Conservation (phyloP, 1,284 basidiomycete species). For the Trichosporon asahii region DNA sequence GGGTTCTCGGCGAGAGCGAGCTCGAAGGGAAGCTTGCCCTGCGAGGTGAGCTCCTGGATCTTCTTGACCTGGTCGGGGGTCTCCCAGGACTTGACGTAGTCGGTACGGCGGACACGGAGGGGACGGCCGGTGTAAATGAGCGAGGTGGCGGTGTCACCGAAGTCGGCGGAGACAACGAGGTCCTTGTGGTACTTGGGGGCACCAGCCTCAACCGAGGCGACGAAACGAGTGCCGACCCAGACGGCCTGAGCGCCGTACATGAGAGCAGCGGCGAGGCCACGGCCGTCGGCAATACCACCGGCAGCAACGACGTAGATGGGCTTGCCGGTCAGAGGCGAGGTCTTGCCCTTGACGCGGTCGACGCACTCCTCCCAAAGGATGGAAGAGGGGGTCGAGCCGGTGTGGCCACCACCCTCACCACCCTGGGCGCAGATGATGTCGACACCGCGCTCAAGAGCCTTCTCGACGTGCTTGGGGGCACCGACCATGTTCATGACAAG, state of each 20-base stretch:
- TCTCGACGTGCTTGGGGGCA: slow-evolving; percentile 76
- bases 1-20: slow-evolving; percentile 59
- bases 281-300: slow-evolving; percentile 79
- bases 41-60: slow-evolving; percentile 64
- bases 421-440: slow-evolving; percentile 87
- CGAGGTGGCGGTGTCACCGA: slow-evolving; percentile 28
- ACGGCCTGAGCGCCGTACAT: slow-evolving; percentile 79
- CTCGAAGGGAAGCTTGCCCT: slow-evolving; percentile 71
- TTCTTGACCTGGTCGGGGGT: slow-evolving; percentile 34
- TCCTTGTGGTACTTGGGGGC: slow-evolving; percentile 81
- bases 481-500: slow-evolving; percentile 89
- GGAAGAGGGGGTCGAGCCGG: slow-evolving; percentile 44
- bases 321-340: slow-evolving; percentile 70
- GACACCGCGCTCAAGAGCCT: slow-evolving; percentile 73
- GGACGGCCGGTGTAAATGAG: slow-evolving; percentile 71
- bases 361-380: slow-evolving; percentile 66
- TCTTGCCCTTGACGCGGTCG: slow-evolving; percentile 69
- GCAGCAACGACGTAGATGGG: slow-evolving; percentile 79
- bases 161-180: slow-evolving; percentile 32
- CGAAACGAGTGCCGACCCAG: slow-evolving; percentile 88
- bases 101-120: slow-evolving; percentile 71
- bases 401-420: slow-evolving; percentile 73
- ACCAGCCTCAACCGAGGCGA: slow-evolving; percentile 74
- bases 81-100: slow-evolving; percentile 71
- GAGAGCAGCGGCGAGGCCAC: slow-evolving; percentile 75